Evolutionary conservation across 2,329 filamentous ascomycete species (phyloP).

Genomic region (Ophioceras dolichostomum): DNA sequence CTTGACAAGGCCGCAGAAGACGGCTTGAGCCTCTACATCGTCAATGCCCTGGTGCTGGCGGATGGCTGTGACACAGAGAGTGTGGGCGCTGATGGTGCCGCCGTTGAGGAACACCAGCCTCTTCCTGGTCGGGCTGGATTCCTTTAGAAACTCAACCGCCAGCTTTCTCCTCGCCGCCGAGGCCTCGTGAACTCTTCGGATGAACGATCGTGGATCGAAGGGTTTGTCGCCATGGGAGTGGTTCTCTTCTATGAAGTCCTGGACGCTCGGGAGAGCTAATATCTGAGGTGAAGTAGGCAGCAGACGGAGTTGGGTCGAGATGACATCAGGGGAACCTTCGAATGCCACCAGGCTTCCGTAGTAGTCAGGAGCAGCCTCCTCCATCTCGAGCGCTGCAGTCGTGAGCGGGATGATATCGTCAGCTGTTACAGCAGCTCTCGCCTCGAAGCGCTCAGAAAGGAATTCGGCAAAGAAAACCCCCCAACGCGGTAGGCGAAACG

Average conservation of each 20-base stretch:
- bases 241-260: conserved; percentile 29
- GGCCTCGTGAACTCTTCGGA: conserved; percentile 39
- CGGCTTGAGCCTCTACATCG: conserved; percentile 33
- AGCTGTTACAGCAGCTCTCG: too few relatives aligned
- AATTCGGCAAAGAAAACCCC: too few relatives aligned
- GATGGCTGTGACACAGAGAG: conserved; percentile 41
- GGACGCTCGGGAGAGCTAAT: conserved; percentile 40
- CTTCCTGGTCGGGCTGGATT: conserved; percentile 31
- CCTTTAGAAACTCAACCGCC: conserved; percentile 37
- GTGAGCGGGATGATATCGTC: too few relatives aligned
- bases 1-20: conserved; percentile 38
- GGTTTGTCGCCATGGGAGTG: conserved; percentile 4
- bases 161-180: conserved; percentile 30
- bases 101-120: conserved; percentile 49
- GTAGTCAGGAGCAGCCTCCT: conserved; percentile 11
- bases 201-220: conserved; percentile 25
- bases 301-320: conserved; percentile 47
- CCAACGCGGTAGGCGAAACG: too few relatives aligned
- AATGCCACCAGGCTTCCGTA: conserved; percentile 45
- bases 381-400: too few relatives aligned
- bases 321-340: conserved; percentile 40
- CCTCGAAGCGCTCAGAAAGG: too few relatives aligned
- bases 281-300: conserved; percentile 47
- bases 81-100: conserved; percentile 40
- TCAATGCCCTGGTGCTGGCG: conserved; percentile 38